Conservation (phyloP, 176 grass and related monocot species). For the Secale cereale region DNA sequence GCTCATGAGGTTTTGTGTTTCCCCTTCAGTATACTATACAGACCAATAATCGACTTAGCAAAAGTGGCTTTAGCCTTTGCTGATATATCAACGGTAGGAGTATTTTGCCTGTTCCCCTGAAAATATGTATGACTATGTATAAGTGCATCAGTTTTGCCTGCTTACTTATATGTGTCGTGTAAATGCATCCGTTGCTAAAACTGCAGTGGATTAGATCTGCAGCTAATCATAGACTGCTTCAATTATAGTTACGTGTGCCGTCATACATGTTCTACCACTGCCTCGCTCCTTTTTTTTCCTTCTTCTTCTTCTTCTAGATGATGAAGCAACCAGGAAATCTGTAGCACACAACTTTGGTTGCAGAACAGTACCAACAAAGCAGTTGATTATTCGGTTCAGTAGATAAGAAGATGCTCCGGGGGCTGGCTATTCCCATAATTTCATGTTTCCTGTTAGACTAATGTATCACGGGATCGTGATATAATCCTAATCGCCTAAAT, state of each 20-base stretch:
- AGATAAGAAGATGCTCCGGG: neutral
- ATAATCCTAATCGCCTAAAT: too few species aligned
- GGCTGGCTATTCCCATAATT: neutral
- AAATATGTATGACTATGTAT: too few species aligned
- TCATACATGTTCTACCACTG: neutral
- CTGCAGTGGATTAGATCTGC: neutral
- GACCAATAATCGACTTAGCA: neutral
- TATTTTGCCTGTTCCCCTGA: neutral
- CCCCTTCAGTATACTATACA: neutral
- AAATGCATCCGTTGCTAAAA: neutral
- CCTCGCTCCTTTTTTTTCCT: neutral
- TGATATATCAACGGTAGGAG: too few species aligned
- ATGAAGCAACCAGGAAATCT: neutral
- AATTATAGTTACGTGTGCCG: neutral
- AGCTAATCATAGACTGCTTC: neutral
- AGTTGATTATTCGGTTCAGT: neutral
- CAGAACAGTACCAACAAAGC: neutral
- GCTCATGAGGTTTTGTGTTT: neutral
- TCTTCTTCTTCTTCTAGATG: conserved; percentile 5
- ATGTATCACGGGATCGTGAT: too few species aligned
- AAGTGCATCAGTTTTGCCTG: too few species aligned
- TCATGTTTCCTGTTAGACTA: too few species aligned
- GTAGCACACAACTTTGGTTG: neutral
- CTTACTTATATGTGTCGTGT: neutral
- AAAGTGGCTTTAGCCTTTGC: neutral